Evolutionary conservation across 2,329 filamentous ascomycete species (phyloP).

Genomic region (Epichloe glyceriae): DNA sequence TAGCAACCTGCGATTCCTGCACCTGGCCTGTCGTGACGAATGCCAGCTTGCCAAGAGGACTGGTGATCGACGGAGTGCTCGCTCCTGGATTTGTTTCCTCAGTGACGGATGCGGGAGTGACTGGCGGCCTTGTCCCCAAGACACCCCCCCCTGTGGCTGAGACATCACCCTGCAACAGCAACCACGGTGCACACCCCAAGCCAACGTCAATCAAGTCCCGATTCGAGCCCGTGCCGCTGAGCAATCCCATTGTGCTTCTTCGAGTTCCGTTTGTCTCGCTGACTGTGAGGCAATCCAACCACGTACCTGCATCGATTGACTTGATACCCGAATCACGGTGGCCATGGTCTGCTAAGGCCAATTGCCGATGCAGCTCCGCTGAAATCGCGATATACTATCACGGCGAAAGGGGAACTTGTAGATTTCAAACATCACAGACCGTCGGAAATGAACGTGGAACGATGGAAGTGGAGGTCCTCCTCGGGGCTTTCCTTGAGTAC

Average conservation of each 20-base stretch:
- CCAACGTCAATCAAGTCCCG: neutral
- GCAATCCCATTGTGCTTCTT: neutral
- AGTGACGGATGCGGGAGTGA: conserved; percentile 11
- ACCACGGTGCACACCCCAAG: neutral
- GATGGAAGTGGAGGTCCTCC: conserved; percentile 23
- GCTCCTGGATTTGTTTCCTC: conserved; percentile 8
- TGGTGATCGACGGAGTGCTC: neutral
- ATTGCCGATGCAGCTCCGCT: neutral
- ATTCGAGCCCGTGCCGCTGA: neutral
- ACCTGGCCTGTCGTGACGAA: neutral
- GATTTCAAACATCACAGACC: neutral
- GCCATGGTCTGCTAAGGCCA: conserved; percentile 5
- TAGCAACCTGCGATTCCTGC: neutral
- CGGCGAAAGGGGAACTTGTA: neutral
- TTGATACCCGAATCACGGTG: neutral
- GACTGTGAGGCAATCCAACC: neutral
- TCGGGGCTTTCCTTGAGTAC: conserved; percentile 15
- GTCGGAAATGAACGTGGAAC: conserved; percentile 18
- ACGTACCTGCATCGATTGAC: neutral
- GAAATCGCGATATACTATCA: neutral
- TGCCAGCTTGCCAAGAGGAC: neutral
- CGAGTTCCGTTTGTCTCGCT: neutral
- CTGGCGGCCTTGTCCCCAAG: conserved; percentile 1
- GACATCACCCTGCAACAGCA: conserved; percentile 9
- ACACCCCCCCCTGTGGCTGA: conserved; percentile 12